These are phyloP conservation scores for Pyrenula aspistea DNA, from an alignment of 495 filamentous ascomycete species.

Conservation along the genomic window DNA sequence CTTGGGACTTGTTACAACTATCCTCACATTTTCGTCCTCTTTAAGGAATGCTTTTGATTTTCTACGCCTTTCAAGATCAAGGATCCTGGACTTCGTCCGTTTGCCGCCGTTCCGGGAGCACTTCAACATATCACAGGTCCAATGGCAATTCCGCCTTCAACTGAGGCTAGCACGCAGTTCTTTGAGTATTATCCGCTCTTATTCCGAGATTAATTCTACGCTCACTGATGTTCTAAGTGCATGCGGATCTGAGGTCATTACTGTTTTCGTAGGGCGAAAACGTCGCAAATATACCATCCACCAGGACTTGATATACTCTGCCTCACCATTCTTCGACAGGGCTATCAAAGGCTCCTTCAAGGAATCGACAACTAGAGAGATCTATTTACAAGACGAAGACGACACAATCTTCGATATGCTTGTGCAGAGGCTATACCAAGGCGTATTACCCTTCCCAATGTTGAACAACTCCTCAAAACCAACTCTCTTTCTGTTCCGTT, in stretches of 20 bases:
- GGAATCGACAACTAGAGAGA: background rate
- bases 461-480: background rate
- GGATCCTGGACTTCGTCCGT: no score
- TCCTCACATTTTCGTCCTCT: no score
- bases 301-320: background rate
- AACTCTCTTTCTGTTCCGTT: background rate
- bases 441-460: background rate
- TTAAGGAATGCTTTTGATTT: no score
- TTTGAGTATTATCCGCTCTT: no score
- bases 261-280: background rate
- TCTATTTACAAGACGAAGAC: background rate
- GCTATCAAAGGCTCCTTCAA: background rate
- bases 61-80: no score
- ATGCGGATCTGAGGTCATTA: background rate
- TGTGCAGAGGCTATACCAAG: background rate
- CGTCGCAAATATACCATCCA: background rate
- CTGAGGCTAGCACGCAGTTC: no score
- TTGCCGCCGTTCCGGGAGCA: no score
- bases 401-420: background rate
- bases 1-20: no score
- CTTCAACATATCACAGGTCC: no score
- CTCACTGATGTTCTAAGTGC: background rate
- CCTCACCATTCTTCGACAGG: background rate
- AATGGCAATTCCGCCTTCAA: no score
- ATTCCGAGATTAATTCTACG: no score